These are phyloP conservation scores for Cordyceps cateniannulata DNA, from an alignment of 2,329 filamentous ascomycete genomes.

Conservation along the genomic window DNA sequence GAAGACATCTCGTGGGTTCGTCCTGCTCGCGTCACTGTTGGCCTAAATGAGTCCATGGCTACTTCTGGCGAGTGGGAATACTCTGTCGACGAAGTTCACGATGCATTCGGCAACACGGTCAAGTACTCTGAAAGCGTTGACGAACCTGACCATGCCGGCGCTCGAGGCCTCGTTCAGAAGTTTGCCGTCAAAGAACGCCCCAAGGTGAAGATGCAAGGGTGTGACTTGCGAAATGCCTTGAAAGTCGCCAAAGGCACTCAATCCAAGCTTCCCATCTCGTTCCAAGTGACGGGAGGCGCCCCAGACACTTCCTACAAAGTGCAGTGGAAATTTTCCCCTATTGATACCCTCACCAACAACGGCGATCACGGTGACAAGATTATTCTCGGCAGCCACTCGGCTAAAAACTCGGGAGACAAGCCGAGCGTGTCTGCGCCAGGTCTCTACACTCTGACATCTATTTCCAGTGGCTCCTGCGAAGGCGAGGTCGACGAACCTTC, in stretches of 20 bases:
- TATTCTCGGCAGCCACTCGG: conserved; percentile 49
- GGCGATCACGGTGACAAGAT: conserved; percentile 62
- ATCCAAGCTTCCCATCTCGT: conserved; percentile 63
- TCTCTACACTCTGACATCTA: conserved; percentile 75
- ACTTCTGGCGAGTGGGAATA: conserved; percentile 80
- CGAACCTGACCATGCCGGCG: conserved; percentile 60
- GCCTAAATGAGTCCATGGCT: conserved; percentile 84
- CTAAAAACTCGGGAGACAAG: conserved; percentile 56
- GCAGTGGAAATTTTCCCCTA: conserved; percentile 75
- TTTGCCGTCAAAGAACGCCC: conserved; percentile 87
- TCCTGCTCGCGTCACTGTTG: conserved; percentile 66
- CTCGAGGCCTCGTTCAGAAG: conserved; percentile 61
- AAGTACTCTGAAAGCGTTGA: conserved; percentile 63
- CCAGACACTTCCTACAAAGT: conserved; percentile 64
- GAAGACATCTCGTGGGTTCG: conserved; percentile 77
- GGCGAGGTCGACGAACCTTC: conserved; percentile 91
- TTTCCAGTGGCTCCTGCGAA: conserved; percentile 73
- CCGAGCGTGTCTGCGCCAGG: conserved; percentile 70
- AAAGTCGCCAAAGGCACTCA: conserved; percentile 72
- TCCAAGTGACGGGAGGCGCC: conserved; percentile 52
- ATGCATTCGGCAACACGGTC: conserved; percentile 81
- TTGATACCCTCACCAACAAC: conserved; percentile 60
- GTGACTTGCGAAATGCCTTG: conserved; percentile 72
- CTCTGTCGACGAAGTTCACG: conserved; percentile 83
- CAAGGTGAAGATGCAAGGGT: conserved; percentile 62